These are phyloP conservation scores for Fusarium paranaense DNA, from an alignment of 2,329 filamentous ascomycete genomes.

Conservation along the genomic window DNA sequence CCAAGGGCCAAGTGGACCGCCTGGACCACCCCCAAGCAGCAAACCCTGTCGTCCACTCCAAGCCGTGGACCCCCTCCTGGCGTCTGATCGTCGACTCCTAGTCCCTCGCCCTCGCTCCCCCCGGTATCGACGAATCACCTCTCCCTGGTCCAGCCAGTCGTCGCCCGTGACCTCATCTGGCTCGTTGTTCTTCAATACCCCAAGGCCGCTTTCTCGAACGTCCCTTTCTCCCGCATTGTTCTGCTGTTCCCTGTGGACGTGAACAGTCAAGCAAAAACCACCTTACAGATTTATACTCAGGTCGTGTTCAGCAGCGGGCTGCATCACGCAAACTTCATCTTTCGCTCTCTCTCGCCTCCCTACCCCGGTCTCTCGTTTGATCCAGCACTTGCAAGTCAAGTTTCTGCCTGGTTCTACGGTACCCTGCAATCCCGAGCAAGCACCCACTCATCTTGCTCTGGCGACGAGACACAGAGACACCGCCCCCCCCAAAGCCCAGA, in stretches of 20 bases:
- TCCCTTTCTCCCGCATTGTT: conserved; percentile 41
- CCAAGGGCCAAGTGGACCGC: conserved; percentile 39
- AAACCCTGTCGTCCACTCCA: conserved; percentile 37
- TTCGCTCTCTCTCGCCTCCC: conserved; percentile 18
- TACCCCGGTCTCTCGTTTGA: conserved; percentile 42
- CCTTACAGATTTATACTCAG: conserved; percentile 18
- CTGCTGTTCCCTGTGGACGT: conserved; percentile 43
- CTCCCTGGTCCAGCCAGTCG: conserved; percentile 31
- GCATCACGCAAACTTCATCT: conserved; percentile 41
- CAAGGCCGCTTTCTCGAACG: conserved; percentile 34
- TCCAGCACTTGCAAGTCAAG: conserved; percentile 40
- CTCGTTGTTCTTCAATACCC: conserved; percentile 43
- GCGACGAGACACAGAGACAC: conserved; percentile 44
- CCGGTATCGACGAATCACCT: conserved; percentile 41
- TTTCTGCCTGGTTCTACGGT: conserved; percentile 43
- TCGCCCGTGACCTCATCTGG: conserved; percentile 46
- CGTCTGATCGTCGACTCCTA: conserved; percentile 44
- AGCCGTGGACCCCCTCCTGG: conserved; percentile 40
- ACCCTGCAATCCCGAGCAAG: conserved; percentile 41
- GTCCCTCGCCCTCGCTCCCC: conserved; percentile 33
- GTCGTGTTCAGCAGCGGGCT: conserved; percentile 47
- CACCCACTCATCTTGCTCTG: conserved; percentile 42
- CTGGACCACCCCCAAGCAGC: conserved; percentile 39
- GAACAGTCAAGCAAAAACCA: conserved; percentile 43
- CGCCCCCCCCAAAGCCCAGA: conserved; percentile 42